Percentiles rank a stretch among this genome's conserved stretches.
These are phyloP conservation scores for Penicillium sp. DNA, from an alignment of 2,329 filamentous ascomycete genomes.

Conservation along the genomic window DNA sequence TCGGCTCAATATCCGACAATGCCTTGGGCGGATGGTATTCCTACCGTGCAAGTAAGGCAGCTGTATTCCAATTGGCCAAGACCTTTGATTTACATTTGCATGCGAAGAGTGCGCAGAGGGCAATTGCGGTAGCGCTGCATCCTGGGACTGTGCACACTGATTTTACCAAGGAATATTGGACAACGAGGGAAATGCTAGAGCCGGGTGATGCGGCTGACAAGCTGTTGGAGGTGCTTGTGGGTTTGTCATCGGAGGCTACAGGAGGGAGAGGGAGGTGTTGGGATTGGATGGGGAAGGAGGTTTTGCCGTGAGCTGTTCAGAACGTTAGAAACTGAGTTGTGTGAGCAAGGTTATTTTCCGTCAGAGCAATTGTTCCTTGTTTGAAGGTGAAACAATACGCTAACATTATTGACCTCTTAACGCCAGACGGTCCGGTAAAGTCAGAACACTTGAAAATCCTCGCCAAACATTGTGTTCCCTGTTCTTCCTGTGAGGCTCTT, in stretches of 20 bases:
- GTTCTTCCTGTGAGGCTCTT: no score
- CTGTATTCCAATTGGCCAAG: slow-evolving; percentile 67
- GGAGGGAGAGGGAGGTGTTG: slow-evolving; percentile 62
- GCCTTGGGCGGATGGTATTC: slow-evolving; percentile 74
- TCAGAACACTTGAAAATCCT: neutral
- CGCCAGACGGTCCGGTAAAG: neutral
- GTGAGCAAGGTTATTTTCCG: no score
- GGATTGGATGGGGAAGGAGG: slow-evolving; percentile 67
- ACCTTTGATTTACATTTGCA: slow-evolving; percentile 67
- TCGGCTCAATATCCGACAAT: slow-evolving; percentile 73
- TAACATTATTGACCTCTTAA: neutral
- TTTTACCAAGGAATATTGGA: slow-evolving; percentile 71
- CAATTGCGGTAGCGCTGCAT: slow-evolving; percentile 68
- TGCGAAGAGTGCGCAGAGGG: slow-evolving; percentile 57
- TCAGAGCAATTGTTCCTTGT: neutral
- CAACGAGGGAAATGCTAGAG: slow-evolving; percentile 64
- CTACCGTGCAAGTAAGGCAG: slow-evolving; percentile 74
- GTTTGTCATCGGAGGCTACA: slow-evolving; percentile 35
- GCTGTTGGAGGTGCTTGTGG: slow-evolving; percentile 58
- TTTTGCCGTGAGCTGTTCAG: slow-evolving; percentile 48
- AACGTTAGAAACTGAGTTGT: neutral
- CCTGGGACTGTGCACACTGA: slow-evolving; percentile 78
- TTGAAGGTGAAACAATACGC: neutral
- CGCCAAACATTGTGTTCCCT: neutral
- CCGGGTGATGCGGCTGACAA: slow-evolving; percentile 64